Percentiles rank a stretch among this genome's conserved stretches.
phyloP scores from a whole-genome alignment of 192 early-diverging fungal species.

The Thamnidium elegans region DNA sequence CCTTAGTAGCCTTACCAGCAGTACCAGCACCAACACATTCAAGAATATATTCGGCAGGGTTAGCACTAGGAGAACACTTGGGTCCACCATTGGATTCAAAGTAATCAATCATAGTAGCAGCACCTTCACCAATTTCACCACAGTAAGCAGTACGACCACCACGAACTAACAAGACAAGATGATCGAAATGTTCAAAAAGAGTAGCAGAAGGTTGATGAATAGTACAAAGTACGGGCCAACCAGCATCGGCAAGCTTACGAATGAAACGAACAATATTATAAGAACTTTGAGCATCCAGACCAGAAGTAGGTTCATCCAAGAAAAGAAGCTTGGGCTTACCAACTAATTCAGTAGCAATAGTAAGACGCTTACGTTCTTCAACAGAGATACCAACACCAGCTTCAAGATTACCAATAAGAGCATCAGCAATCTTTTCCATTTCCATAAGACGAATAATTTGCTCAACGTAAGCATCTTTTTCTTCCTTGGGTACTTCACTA shows the following conservation, averaged over 20 bases:
- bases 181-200: constrained; percentile 85
- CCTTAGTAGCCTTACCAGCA: constrained; percentile 43
- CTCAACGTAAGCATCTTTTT: constrained; percentile 73
- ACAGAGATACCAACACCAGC: constrained; percentile 76
- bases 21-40: constrained; percentile 73
- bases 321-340: constrained; percentile 78
- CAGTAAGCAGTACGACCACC: constrained; percentile 80
- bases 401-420: constrained; percentile 70
- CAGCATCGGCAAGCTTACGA: constrained; percentile 60
- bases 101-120: constrained; percentile 61
- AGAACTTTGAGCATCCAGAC: constrained; percentile 78
- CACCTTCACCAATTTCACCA: constrained; percentile 75
- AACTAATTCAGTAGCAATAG: constrained; percentile 83
- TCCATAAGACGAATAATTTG: constrained; percentile 74
- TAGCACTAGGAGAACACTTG: constrained; percentile 62
- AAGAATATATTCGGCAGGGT: constrained; percentile 87
- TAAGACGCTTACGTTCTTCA: constrained; percentile 85
- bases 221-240: constrained; percentile 72
- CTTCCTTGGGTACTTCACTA: constrained; percentile 53
- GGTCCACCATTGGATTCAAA: constrained; percentile 73
- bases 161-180: constrained; percentile 71
- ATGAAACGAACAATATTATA: constrained; percentile 76
- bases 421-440: constrained; percentile 69
- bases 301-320: constrained; percentile 89
- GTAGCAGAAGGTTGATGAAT: constrained; percentile 87